phyloP scores from a whole-genome alignment of 306 rosid species.

The Cucumis melo region DNA sequence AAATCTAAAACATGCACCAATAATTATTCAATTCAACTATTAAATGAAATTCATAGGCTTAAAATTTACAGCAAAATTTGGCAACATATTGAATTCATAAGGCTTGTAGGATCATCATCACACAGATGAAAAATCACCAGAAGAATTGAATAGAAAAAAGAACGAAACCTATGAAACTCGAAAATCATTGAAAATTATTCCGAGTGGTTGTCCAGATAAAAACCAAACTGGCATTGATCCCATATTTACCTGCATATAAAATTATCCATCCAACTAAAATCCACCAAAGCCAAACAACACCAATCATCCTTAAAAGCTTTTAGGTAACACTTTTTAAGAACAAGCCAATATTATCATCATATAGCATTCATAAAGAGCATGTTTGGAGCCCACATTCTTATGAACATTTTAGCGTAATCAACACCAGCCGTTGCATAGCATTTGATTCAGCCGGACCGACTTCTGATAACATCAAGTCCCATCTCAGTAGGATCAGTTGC shows the following conservation, averaged over 20 bases:
- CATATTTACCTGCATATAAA: background rate
- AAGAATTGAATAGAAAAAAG: background rate
- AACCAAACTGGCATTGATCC: constrained; percentile 1
- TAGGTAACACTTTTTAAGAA: background rate
- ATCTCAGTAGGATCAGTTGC: constrained; percentile 12
- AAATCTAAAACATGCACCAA: too few species aligned
- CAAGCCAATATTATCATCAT: background rate
- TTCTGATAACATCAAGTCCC: constrained; percentile 12
- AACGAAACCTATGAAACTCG: background rate
- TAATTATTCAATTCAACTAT: background rate
- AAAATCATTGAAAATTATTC: background rate
- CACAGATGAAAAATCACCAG: background rate
- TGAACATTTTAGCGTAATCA: background rate
- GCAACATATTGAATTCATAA: background rate
- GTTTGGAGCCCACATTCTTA: constrained; percentile 1
- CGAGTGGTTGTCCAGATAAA: background rate
- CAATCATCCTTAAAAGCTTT: background rate
- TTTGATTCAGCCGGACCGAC: background rate
- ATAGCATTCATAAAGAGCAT: background rate
- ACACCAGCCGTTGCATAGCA: background rate
- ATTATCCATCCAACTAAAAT: background rate
- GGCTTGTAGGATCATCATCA: background rate
- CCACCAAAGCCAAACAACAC: background rate
- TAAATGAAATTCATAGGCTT: background rate
- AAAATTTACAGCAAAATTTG: background rate